A percentile compares a stretch with the other conserved stretches of the same genome.
Conservation (phyloP, 164 flowering plant genomes). For the Dillenia suffruticosa region DNA sequence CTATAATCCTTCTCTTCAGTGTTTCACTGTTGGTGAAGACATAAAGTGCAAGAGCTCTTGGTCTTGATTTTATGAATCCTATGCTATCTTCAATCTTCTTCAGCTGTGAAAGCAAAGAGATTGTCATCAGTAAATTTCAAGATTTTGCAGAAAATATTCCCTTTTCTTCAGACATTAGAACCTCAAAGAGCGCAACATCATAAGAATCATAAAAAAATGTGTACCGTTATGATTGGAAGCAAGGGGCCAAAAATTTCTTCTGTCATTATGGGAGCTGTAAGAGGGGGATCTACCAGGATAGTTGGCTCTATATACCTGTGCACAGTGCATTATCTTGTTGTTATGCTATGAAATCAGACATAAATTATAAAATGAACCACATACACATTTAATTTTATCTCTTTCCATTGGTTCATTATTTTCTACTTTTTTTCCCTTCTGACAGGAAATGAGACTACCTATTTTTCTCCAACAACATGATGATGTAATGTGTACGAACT, state of each 20-base stretch:
- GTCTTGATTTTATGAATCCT: constrained; percentile 69
- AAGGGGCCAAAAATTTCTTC: constrained; percentile 94
- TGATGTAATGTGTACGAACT: too few species aligned
- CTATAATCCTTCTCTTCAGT: constrained; percentile 44
- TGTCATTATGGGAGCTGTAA: constrained; percentile 73
- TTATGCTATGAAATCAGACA: too few species aligned
- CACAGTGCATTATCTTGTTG: not conserved
- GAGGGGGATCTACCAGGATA: constrained; percentile 78
- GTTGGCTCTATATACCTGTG: constrained; percentile 84
- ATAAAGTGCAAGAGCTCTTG: constrained; percentile 72
- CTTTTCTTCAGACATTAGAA: too few species aligned
- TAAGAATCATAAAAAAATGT: not conserved
- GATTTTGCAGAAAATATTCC: not conserved
- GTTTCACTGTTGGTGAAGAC: constrained; percentile 62
- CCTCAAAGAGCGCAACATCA: not conserved
- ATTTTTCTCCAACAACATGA: too few species aligned
- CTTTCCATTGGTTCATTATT: too few species aligned
- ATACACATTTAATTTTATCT: too few species aligned
- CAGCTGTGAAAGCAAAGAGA: constrained; percentile 34
- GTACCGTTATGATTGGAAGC: constrained; percentile 87
- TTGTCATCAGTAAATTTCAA: too few species aligned
- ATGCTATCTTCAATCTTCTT: constrained; percentile 77
- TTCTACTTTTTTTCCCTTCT: too few species aligned
- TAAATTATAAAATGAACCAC: too few species aligned
- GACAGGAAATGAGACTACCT: too few species aligned